These are phyloP conservation scores for Zygosaccharomyces pseudorouxii DNA, from an alignment of 805 yeast species.

Conservation along the genomic window DNA sequence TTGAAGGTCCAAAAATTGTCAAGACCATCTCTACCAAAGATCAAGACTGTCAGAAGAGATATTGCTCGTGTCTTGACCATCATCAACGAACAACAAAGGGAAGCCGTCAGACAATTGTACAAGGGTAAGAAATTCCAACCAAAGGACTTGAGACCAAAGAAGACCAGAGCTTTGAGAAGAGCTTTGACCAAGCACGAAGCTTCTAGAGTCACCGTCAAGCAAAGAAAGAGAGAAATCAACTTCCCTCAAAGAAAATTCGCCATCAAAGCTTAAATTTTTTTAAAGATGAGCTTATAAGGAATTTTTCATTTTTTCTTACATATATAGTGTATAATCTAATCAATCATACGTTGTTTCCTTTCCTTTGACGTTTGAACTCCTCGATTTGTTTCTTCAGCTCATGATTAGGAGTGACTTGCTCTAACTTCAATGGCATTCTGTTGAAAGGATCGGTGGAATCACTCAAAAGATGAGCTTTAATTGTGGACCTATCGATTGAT, in stretches of 20 bases:
- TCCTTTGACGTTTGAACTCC: slow-evolving; percentile 49
- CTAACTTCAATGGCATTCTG: slow-evolving; percentile 82
- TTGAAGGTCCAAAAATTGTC: slow-evolving; percentile 94
- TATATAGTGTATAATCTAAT: slow-evolving; percentile 25
- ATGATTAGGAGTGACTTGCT: slow-evolving; percentile 76
- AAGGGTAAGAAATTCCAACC: slow-evolving; percentile 92
- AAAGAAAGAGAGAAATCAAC: slow-evolving; percentile 87
- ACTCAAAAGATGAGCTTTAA: slow-evolving; percentile 87
- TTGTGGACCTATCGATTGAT: slow-evolving; percentile 83
- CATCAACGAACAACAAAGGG: slow-evolving; percentile 96
- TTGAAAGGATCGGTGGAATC: slow-evolving; percentile 98
- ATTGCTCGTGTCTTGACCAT: slow-evolving; percentile 97
- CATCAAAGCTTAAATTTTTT: slow-evolving; percentile 79
- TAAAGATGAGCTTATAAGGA: slow-evolving; percentile 1
- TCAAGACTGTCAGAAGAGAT: slow-evolving; percentile 95
- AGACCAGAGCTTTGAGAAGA: slow-evolving; percentile 99
- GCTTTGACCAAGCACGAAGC: slow-evolving; percentile 85
- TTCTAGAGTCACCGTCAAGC: slow-evolving; percentile 75
- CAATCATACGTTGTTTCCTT: slow-evolving; percentile 23
- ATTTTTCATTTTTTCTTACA: slow-evolving; percentile 8
- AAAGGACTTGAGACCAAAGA: slow-evolving; percentile 98
- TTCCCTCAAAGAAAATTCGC: slow-evolving; percentile 99
- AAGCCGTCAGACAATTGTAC: slow-evolving; percentile 90
- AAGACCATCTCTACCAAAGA: slow-evolving; percentile 90
- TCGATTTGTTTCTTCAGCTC: slow-evolving; percentile 61